Base-by-base conservation (phyloP, 768 basidiomycete genomes). In the Mycena galopus region DNA sequence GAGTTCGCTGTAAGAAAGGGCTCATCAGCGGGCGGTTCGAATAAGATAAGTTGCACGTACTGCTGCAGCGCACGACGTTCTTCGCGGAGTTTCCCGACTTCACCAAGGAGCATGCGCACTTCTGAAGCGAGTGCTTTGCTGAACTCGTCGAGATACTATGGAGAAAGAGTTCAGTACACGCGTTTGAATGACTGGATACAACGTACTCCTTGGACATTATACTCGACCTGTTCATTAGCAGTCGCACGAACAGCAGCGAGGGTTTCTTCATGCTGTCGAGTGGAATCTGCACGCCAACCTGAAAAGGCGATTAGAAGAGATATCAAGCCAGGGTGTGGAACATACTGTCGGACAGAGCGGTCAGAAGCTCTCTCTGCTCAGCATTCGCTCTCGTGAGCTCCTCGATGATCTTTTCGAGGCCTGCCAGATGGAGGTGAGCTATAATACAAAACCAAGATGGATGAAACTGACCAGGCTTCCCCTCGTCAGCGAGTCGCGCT, bases 131-230 rank as follows among this genome's bases (percentile, higher is more conserved):
- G 82, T 1, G 95, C 92, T 79, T 91, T 93, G 80, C 94, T 95
- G 82, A 96, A 96, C 67, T 96, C 94, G 71, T 96, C 93, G 17
- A 96, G 87, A 79, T 96, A 96, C 93, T 94, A 63, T 55, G 56
- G 55, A 21, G n/a, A n/a, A n/a, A n/a, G 59, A 42, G 19, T 12
- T 71, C 27, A 75, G 47, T 8, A 65, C 39, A 23, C 71, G 47
- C 47, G 11, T 33, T 23, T 17, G 19, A n/a, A 27, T 21, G 9
- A 61, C 42, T 2, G 8, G 37, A 59, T 17, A 4, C 3, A 37
- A 53, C 61, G n/a, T 83, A 95, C 94, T 30, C 89, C 89, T 86
- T 94, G 91, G 16, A 96, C 91, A 74, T 96, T 96, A 85, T 92
- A 96, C 17, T 92, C 91, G 19, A 96, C 90, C 79, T 92, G 93